Conservation (phyloP, 352 stramenopile genomes). For the Aphanomyces astaci region DNA sequence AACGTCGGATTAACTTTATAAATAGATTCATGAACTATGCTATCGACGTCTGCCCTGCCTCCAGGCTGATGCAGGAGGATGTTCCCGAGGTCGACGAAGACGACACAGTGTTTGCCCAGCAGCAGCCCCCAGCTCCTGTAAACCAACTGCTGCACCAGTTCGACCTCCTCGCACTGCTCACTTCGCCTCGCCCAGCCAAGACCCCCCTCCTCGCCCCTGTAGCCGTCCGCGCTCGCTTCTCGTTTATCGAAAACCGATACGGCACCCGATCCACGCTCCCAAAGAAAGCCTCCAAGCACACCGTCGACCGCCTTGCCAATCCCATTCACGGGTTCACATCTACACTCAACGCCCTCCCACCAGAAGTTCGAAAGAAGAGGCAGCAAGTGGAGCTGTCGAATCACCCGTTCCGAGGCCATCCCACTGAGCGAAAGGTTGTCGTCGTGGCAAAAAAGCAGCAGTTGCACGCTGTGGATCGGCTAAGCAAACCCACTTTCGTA, state of each 20-base stretch:
- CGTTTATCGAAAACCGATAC: constrained; percentile 51
- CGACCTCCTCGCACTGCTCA: neutral
- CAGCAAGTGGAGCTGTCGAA: neutral
- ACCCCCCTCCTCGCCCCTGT: neutral
- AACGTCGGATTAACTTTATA: too few relatives aligned
- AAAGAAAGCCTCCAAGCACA: constrained; percentile 47
- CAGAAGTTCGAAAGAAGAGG: constrained; percentile 43
- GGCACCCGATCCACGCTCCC: constrained; percentile 39
- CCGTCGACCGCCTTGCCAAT: constrained; percentile 53
- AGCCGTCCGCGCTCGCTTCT: neutral
- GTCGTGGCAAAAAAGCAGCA: neutral
- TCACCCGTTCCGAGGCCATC: neutral
- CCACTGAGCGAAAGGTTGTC: too few relatives aligned
- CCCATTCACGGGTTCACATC: constrained; percentile 59
- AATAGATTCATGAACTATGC: neutral
- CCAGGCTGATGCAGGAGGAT: neutral
- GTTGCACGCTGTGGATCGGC: neutral
- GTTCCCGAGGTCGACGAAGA: neutral
- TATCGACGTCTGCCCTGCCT: neutral
- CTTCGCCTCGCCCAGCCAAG: neutral
- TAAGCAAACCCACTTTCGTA: neutral
- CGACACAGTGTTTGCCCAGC: neutral
- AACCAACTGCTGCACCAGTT: neutral
- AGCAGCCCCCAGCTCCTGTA: neutral
- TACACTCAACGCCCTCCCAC: constrained; percentile 52